Percentiles rank a stretch among this genome's conserved stretches.
phyloP scores from a whole-genome alignment of 257 asterid species.

The Galeopsis tetrahit region DNA sequence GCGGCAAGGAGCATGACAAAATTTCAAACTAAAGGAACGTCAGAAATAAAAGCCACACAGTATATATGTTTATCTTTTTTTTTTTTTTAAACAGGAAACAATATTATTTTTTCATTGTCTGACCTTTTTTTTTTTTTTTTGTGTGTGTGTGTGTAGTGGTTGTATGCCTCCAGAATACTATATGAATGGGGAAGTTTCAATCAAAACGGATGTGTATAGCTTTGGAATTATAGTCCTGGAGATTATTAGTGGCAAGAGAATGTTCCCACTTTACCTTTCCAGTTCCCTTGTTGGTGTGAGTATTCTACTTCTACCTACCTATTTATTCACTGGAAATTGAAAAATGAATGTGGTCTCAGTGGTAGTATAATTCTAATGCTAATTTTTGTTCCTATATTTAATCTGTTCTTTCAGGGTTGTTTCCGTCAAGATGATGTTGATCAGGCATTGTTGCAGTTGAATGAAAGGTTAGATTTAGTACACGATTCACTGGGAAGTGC shows the following conservation, averaged over 20 bases:
- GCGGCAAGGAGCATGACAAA: constrained; percentile 15
- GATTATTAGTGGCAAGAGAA: constrained; percentile 34
- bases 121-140: not conserved
- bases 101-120: not conserved
- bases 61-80: not conserved
- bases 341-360: not conserved
- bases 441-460: constrained; percentile 26
- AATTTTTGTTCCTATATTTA: not conserved
- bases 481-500: constrained; percentile 19
- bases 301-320: not conserved
- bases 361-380: not conserved
- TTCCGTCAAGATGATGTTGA: not conserved
- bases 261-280: not conserved
- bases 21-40: constrained; percentile 8
- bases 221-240: constrained; percentile 36
- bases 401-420: not conserved
- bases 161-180: constrained; percentile 35
- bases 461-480: constrained; percentile 28
- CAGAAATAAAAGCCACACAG: not conserved
- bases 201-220: constrained; percentile 33
- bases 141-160: constrained; percentile 19
- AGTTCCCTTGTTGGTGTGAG: not conserved
- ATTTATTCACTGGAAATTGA: not conserved
- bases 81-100: too few relatives aligned
- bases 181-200: constrained; percentile 10